Base-by-base conservation (phyloP, 2,329 filamentous ascomycete species). In the Dactylellina parvicollis region DNA sequence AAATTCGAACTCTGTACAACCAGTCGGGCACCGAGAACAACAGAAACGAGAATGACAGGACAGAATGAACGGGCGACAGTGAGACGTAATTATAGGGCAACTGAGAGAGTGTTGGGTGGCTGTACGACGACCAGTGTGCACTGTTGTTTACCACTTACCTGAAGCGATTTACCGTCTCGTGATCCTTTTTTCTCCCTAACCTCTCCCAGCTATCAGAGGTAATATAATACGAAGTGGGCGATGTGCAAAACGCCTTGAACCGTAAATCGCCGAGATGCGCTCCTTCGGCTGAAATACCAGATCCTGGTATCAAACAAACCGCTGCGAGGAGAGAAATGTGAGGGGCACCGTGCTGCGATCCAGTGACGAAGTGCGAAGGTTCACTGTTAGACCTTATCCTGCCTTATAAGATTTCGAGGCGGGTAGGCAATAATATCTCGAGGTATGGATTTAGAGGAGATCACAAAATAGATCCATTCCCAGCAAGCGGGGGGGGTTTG, bases 251-350 rank as follows among this genome's bases (percentile, higher is more conserved):
- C 54, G 36, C 66, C 56, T 32, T 16, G 42, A 26, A 38, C 40
- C 50, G 38, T 65, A 72, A 65, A 20, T 65, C 67, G 67, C 50
- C 67, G 67, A 72, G 67, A 72, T 72, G 67, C 67, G 59, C 67
- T 72, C 67, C 67, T 72, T 72, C 67, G 67, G 67, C 67, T 71
- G 66, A 71, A 71, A 50, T 71, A 50, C 42, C 57, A 71, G 64
- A 71, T 64, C 66, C 66, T 62, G 57, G 66, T 22, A 56, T 14
- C 16, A 44, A 61, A 49, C 38, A 56, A 70, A 40, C 38, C 61
- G 16, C 50, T 38, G 26, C n/a, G 32, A 36, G 34, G 50, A 61
- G 34, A 44, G 24, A 24, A 10, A 10, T 9, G 26, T 64, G 66
- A 71, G 66, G 42, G 55, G 55, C 44, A 61, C 44, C 36, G 54